Evolutionary conservation across 306 rosid genomes (phyloP), one percentile per base, ranked within the genome.

Genomic region (Pachyrhizus erosus): DNA sequence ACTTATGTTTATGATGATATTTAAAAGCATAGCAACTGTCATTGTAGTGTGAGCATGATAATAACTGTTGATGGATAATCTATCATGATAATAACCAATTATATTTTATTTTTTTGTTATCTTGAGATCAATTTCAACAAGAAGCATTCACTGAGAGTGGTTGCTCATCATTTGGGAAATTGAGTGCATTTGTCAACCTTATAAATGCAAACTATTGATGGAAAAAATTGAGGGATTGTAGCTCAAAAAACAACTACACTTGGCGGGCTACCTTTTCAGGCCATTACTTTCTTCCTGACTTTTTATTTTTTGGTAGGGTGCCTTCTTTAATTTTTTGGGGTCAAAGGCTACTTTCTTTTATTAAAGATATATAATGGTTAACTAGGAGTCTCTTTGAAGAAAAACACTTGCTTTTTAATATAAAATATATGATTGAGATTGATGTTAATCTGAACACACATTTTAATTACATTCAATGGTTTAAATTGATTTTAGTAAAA

Each of bases 41-140:
- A 46, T 82, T 78, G 18, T 77, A 64, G 75, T n/a, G 27, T 71
- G 73, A 60, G 62, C 70, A 68, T 34, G 71, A 68, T 64, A 51
- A 76, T 2, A 64, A 54, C 42, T 2, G 21, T 27, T 13, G 65
- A 48, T 58, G 55, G 29, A 80, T 7, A 21, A 43, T 43, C 75
- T 21, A 14, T 70, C 45, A 40, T 74, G 14, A 20, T 21, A n/a
- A 0, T 55, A 45, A 45, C 62, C 12, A 2, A 52, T 18, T 52
- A 7, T 37, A 46, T 60, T 11, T 60, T 34, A 0, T 58, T 75
- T 54, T 54, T 51, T 14, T 9, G 79, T 76, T 62, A 62, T 18
- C 15, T 18, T 46, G 48, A 29, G 68, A 18, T 45, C 33, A 62
- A 61, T 77, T 15, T 62, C 33, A 43, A 46, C 34, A 18, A 62